Evolutionary conservation across 2,329 filamentous ascomycete genomes (phyloP).

Genomic region (Boeremia lycopersici): DNA sequence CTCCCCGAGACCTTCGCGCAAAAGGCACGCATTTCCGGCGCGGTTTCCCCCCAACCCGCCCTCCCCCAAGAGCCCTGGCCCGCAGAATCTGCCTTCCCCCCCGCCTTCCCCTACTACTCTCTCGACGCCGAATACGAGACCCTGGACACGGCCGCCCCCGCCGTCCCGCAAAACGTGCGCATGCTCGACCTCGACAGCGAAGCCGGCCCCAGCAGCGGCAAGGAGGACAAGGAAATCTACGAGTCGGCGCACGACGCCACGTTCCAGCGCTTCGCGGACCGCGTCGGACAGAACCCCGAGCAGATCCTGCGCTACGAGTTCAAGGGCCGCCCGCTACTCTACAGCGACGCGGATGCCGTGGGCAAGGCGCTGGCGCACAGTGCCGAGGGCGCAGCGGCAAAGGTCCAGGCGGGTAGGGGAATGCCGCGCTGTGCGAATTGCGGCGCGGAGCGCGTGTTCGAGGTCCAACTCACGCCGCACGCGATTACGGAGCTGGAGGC

Average conservation of each 20-base stretch:
- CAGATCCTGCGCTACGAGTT: conserved; percentile 59
- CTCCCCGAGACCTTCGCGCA: conserved; percentile 79
- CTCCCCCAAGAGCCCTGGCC: conserved; percentile 77
- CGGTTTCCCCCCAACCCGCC: conserved; percentile 37
- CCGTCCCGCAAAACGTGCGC: conserved; percentile 56
- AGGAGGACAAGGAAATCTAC: conserved; percentile 55
- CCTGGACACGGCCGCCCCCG: conserved; percentile 64
- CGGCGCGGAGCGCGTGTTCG: conserved; percentile 77
- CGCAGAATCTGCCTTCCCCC: conserved; percentile 64
- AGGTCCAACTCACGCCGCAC: conserved; percentile 90
- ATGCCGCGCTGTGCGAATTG: conserved; percentile 82
- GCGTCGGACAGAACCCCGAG: conserved; percentile 57
- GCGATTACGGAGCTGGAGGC: conserved; percentile 87
- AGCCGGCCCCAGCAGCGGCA: conserved; percentile 36
- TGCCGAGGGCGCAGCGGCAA: conserved; percentile 34
- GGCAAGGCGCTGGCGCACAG: conserved; percentile 64
- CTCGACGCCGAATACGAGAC: conserved; percentile 92
- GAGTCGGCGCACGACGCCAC: conserved; percentile 56
- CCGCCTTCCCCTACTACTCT: conserved; percentile 76
- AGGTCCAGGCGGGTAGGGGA: conserved; percentile 39
- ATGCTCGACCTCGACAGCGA: conserved; percentile 50
- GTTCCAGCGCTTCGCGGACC: conserved; percentile 60
- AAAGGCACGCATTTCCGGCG: conserved; percentile 63
- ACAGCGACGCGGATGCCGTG: conserved; percentile 76
- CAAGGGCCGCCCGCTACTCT: conserved; percentile 66